Base-by-base conservation (phyloP, 495 filamentous ascomycete genomes). In the Rhypophila decipiens region DNA sequence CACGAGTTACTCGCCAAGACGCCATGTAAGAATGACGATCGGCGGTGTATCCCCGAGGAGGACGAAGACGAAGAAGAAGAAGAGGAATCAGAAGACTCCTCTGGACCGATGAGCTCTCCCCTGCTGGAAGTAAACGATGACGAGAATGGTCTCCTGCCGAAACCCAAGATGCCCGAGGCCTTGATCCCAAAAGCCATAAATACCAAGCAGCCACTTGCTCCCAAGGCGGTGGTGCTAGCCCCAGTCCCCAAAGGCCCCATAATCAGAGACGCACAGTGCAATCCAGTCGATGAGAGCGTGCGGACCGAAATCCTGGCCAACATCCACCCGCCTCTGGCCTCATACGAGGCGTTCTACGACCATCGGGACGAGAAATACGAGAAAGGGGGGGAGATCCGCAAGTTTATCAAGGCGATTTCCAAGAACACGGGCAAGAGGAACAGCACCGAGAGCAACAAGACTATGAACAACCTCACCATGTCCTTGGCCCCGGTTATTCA, bases 201-300 rank as follows among this genome's bases (percentile, higher is more conserved):
- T 18, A 49, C 41, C 15, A 37, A 27, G 13, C 47, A 40, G 27
- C 44, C 50, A 0, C 13, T 31, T 13, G 36, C 17, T 46, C 51
- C 29, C 19, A 39, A 37, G 17, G 46, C 46, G 2, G 15, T 40
- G 10, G 39, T 42, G 5, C 42, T 39, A 2, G 24, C 3, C 24
- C 12, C 24, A 18, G 13, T 33, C 1, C 46, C 44, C 31, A 63
- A 57, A 18, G 80, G 80, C 0, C 84, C 82, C 0, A 79, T 94
- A 18, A 86, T 96, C 60, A 80, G 81, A 47, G 93, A 96, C 36
- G 51, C 64, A 5, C 86, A 87, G 58, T 95, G 89, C 70, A 96
- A 96, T 60, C 93, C 93, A 0, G 81, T 89, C 20, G 85, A 94
- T 59, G 82, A 82, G 15, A 70, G 66, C 2, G 74, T 94, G 27